phyloP scores from a whole-genome alignment of 2,329 filamentous ascomycete genomes.

The Byssothecium circinans region DNA sequence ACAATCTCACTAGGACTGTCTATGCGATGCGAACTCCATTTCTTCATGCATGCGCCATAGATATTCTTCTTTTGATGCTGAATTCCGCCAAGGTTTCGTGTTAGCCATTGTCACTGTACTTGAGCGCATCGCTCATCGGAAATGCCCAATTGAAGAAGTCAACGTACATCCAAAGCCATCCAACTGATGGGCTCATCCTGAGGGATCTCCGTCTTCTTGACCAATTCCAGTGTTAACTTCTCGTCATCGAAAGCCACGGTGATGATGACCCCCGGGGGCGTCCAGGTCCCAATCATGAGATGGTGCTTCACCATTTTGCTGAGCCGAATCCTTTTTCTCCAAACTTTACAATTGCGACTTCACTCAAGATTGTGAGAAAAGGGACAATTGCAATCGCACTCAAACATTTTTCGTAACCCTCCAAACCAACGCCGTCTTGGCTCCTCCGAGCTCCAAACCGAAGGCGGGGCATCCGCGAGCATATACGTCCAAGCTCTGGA shows the following conservation, averaged over 20 bases:
- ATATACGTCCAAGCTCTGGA: conserved; percentile 11
- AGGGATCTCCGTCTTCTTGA: conserved; percentile 81
- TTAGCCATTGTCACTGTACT: conserved; percentile 13
- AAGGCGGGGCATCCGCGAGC: conserved; percentile 26
- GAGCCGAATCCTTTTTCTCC: conserved; percentile 2
- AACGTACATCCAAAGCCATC: conserved; percentile 83
- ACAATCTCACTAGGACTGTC: conserved; percentile 74
- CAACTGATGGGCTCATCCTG: conserved; percentile 86
- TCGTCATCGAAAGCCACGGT: conserved; percentile 87
- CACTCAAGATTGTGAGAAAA: too few species aligned
- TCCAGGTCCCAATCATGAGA: conserved; percentile 92
- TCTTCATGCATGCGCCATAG: conserved; percentile 91
- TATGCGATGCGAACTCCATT: conserved; percentile 82
- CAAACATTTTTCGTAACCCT: too few species aligned
- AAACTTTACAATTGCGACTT: too few species aligned
- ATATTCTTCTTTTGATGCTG: conserved; percentile 81
- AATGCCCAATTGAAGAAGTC: background rate
- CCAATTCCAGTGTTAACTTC: conserved; percentile 68
- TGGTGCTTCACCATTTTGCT: conserved; percentile 72
- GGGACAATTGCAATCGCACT: too few species aligned
- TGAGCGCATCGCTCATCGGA: background rate
- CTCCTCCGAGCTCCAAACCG: conserved; percentile 12
- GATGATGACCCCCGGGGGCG: conserved; percentile 84
- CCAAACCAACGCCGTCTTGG: background rate
- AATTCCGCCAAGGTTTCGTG: background rate